phyloP scores from a whole-genome alignment of 2,329 filamentous ascomycete species.

The Talaromyces sp. region DNA sequence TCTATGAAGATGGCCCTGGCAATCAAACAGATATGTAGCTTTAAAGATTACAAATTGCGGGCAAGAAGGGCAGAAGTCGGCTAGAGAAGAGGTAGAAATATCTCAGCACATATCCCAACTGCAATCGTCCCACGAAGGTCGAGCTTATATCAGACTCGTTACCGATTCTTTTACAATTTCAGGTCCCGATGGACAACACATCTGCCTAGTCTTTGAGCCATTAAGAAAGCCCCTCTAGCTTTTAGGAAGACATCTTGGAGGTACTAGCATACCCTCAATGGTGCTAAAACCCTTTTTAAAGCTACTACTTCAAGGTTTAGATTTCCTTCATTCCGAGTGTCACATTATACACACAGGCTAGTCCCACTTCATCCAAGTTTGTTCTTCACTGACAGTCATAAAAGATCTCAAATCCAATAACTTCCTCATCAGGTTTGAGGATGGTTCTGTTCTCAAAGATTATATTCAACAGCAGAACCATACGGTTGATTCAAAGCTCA shows the following conservation, averaged over 20 bases:
- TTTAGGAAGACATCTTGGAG: conserved; percentile 22
- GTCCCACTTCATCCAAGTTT: background rate
- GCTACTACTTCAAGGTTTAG: conserved; percentile 36
- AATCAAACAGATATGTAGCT: conserved; percentile 12
- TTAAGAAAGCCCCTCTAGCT: conserved; percentile 37
- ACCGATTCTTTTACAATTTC: conserved; percentile 29
- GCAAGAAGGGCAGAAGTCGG: no score
- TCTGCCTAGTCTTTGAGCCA: conserved; percentile 38
- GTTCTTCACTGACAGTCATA: conserved; percentile 11
- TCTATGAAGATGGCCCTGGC: conserved; percentile 28
- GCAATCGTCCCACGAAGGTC: conserved; percentile 26
- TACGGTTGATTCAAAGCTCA: conserved; percentile 20
- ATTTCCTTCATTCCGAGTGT: conserved; percentile 42
- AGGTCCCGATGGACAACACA: conserved; percentile 28
- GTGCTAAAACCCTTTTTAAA: conserved; percentile 31
- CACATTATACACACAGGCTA: conserved; percentile 41
- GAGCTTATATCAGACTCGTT: conserved; percentile 23
- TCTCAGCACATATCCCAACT: background rate
- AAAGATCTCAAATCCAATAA: conserved; percentile 42
- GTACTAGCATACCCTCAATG: conserved; percentile 23
- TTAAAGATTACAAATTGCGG: conserved; percentile 6
- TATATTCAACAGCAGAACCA: conserved; percentile 25
- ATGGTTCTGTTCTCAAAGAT: conserved; percentile 24
- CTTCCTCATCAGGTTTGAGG: conserved; percentile 24
- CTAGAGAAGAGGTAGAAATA: no score